Base-by-base conservation (phyloP, 1,139 yeast species). In the Maudiozyma humilis region DNA sequence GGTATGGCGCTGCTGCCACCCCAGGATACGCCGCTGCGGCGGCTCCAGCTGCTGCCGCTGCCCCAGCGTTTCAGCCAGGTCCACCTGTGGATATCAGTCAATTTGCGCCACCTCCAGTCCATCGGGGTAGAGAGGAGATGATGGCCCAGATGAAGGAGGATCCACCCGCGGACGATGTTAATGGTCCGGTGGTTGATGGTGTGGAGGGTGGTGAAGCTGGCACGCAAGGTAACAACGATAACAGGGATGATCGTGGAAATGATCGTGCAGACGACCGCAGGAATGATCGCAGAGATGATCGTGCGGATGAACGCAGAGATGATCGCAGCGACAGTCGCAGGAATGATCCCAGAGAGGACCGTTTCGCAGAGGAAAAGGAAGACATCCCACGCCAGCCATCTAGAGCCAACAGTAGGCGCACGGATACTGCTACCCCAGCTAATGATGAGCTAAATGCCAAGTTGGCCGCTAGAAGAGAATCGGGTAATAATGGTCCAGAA, bases 81-180 rank as follows among this genome's bases (percentile, higher is more conserved):
- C 42, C 47, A 3, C 40, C 38, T 10, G 45, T 50, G 3, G 56
- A 53, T 39, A 25, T 50, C 5, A 29, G 46, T 10, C 36, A 42
- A 27, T 40, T 53, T 19, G 52, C 56, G 7, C 52, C 56, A 8
- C 57, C 57, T 8, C 59, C 59, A 8, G 44, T 48, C 13, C 59
- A 52, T 37, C 48, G 45, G 16, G 48, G 45, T 31, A 49, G 56
- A 19, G 42, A 41, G 23, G 38, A 15, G 14, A 38, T 44, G 16
- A n/a, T 17, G 12, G 27, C 15, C 14, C 14, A 36, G 30, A 17
- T 36, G 29, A 16, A 18, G 33, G 8, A 33, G 25, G 10, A 13
- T 6, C 8, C 20, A 13, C 31, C 16, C 14, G 16, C 16, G 16
- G 35, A 32, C n/a, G 36, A 33, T 13, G 36, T 4, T 8, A 13